Evolutionary conservation across 768 basidiomycete species (phyloP), one percentile per base, ranked within the genome.

Genomic region (Dentipellis sp.): DNA sequence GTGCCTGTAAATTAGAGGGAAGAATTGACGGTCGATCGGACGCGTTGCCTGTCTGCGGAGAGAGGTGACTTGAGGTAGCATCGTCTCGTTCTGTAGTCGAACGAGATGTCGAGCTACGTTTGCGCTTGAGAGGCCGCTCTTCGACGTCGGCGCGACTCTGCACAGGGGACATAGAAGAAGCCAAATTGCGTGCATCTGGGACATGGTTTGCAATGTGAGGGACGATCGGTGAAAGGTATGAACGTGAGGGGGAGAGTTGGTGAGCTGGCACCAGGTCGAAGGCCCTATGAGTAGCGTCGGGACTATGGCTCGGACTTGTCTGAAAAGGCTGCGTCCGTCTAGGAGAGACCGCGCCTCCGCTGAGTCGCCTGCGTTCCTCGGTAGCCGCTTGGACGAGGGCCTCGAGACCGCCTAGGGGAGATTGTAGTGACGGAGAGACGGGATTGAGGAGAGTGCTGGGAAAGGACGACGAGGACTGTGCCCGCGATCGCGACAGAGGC

Each of bases 341-440:
- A 37, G 17, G n/a, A 42, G 54, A 42, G 17, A 45, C 37, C 48
- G 62, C 55, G 50, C 67, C 64, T 48, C 67, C 63, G 58, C 72
- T 67, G 51, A 87, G 73, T 29, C 83, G 70, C 36, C 78, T 74
- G 47, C 80, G 77, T 62, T 87, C 86, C 63, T 83, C 79, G 0
- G 82, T 80, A 4, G 86, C 86, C 19, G 78, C 85, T 68, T 86
- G 83, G 10, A 84, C 86, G 45, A 88, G 77, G 2, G 82, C 84
- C 48, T 88, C 84, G 50, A 88, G 69, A 21, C 78, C 78, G 3
- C 70, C 64, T 36, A 54, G 38, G 58, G 61, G 54, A 56, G 68
- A 52, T 37, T 63, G 50, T 53, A 66, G 52, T 6, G 69, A 40
- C 54, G 56, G 63, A n/a, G 61, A 53, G 36, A 61, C 53, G 10